Percentiles rank a stretch among this genome's conserved stretches.
Evolutionary conservation across 2,329 filamentous ascomycete species (phyloP).

Genomic region (Pyricularia sp.): DNA sequence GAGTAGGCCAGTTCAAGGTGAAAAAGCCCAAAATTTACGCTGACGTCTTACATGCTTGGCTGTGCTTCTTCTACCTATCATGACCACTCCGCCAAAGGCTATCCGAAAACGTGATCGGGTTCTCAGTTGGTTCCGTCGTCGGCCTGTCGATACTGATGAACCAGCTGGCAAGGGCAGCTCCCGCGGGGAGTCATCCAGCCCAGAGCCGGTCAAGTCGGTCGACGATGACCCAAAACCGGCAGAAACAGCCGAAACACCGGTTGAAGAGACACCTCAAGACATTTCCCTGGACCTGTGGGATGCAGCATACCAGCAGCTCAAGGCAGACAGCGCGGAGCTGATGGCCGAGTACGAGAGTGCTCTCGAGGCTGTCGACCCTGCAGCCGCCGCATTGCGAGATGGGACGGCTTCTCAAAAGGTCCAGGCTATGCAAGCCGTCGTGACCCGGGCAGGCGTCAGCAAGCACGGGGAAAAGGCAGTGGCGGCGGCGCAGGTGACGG

Average conservation of each 20-base stretch:
- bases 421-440: neutral
- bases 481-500: neutral
- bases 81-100: no score
- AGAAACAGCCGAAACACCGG: neutral
- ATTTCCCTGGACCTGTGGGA: neutral
- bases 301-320: neutral
- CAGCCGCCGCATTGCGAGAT: neutral
- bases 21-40: no score
- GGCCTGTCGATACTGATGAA: no score
- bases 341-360: neutral
- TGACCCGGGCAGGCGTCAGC: neutral
- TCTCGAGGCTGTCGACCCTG: neutral
- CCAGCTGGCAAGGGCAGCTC: no score
- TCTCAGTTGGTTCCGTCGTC: no score
- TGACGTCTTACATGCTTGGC: no score
- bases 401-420: neutral
- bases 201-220: conserved; percentile 7
- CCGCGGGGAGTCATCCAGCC: no score
- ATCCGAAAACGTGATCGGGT: no score
- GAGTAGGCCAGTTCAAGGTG: no score
- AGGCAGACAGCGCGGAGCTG: neutral
- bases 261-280: neutral
- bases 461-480: neutral
- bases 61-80: no score
- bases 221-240: conserved; percentile 5